Evolutionary conservation across 225 moss, liverwort and hornwort genomes (phyloP), one percentile per base, ranked within the genome.

Genomic region (Ulota crispa): DNA sequence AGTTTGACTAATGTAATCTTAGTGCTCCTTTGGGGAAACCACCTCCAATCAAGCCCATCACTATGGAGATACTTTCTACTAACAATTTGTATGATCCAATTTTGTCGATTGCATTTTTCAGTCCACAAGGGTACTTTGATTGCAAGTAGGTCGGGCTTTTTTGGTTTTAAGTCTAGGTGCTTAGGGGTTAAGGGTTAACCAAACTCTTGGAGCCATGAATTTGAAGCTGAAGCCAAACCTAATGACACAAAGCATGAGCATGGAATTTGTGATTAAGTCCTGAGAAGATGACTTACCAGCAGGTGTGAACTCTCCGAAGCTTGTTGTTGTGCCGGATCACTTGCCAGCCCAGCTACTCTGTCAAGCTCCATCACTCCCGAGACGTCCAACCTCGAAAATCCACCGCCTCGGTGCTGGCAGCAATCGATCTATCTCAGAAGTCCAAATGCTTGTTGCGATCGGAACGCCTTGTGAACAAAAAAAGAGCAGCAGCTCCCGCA

Each of bases 261-360:
- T 43, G 27, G 21, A 32, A 61, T 13, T 80, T 8, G 65, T 27
- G 23, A 61, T 19, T 45, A 9, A 72, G 8, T n/a, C 45, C 47
- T 5, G 16, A 4, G 57, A 34, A 34, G 14, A 47, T 59, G 75
- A 42, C 62, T 27, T 63, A 81, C 90, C 78, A 90, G 71, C 34
- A 90, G 83, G 62, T 82, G 82, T 26, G 84, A 82, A 31, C 69
- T 75, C 80, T 90, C 90, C 23, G 81, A 86, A 53, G 70, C 30
- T 30, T 63, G 81, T 34, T 36, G 66, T 34, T 66, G 80, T 4
- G 75, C 80, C 66, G 68, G 31, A 53, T 74, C 66, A 47, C 67
- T 57, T 16, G 87, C 30, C 13, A 52, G 34, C 50, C 67, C 77
- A 13, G 63, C 31, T 19, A 42, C 81, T 55, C 68, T 64, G 57